Evolutionary conservation across 1,284 basidiomycete species (phyloP).

Genomic region (Rhodotorula mucilaginosa): DNA sequence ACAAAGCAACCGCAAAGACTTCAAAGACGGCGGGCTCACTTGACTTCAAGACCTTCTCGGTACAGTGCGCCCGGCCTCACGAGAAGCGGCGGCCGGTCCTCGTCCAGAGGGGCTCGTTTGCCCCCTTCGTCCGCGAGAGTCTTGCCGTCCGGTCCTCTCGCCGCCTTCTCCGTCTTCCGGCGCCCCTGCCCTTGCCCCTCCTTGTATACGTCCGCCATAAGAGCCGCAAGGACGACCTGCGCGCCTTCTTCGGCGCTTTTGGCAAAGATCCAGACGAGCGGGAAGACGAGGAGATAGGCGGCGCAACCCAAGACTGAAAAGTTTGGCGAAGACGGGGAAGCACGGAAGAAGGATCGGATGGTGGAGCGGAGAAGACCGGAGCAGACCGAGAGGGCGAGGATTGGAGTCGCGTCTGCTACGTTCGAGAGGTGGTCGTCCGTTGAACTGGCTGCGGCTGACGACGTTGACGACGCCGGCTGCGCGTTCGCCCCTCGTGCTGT

Average conservation of each 20-base stretch:
- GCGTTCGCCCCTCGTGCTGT: neutral
- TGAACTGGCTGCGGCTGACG: neutral
- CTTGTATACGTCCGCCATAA: slow-evolving; percentile 16
- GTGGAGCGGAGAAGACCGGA: slow-evolving; percentile 28
- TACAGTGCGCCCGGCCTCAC: slow-evolving; percentile 27
- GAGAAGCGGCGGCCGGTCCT: slow-evolving; percentile 10
- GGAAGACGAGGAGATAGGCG: slow-evolving; percentile 15
- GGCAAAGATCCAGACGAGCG: slow-evolving; percentile 33
- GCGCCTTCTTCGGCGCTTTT: slow-evolving; percentile 27
- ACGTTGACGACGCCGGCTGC: neutral
- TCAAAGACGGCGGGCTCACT: slow-evolving; percentile 9
- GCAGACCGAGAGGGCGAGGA: slow-evolving; percentile 31
- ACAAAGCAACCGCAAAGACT: neutral
- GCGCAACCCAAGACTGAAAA: slow-evolving; percentile 14
- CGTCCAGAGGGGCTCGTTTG: neutral
- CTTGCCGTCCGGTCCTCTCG: slow-evolving; percentile 1
- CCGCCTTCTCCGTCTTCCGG: neutral
- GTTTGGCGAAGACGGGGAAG: neutral
- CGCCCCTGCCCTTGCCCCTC: neutral
- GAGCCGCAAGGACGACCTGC: slow-evolving; percentile 22
- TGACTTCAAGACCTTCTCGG: slow-evolving; percentile 32
- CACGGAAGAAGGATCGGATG: slow-evolving; percentile 11
- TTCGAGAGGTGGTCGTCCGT: neutral
- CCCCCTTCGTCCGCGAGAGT: neutral
- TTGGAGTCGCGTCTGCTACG: slow-evolving; percentile 1